Evolutionary conservation across 495 filamentous ascomycete species (phyloP).

Genomic region (Aspergillus bridgeri): DNA sequence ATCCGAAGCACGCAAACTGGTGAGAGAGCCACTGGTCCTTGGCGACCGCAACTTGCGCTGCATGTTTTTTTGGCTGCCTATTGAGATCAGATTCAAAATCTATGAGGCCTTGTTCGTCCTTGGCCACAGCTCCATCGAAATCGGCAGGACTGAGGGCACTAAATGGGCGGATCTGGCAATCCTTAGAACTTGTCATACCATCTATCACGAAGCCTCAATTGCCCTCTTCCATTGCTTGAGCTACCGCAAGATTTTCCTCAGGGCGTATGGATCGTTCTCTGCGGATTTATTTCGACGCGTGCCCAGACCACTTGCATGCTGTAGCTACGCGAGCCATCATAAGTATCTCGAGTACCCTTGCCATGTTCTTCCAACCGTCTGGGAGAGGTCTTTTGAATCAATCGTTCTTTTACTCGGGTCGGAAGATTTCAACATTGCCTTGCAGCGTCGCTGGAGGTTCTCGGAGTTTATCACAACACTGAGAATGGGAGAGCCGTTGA

Average conservation of each 20-base stretch:
- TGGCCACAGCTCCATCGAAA: constrained; percentile 10
- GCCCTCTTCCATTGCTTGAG: constrained; percentile 26
- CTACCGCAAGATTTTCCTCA: constrained; percentile 27
- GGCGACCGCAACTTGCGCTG: constrained; percentile 6
- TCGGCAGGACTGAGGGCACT: constrained; percentile 9
- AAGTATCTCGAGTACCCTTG: constrained; percentile 5
- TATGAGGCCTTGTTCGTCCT: constrained; percentile 12
- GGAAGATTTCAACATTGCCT: constrained; percentile 5
- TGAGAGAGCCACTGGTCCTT: neutral
- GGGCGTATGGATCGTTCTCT: constrained; percentile 16
- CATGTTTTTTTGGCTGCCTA: constrained; percentile 14
- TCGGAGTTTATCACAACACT: constrained; percentile 12
- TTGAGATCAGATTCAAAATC: constrained; percentile 13
- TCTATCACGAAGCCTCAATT: constrained; percentile 22
- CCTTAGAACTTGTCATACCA: constrained; percentile 14
- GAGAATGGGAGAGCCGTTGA: constrained; percentile 7
- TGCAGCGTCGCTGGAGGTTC: constrained; percentile 15
- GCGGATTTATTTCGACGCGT: constrained; percentile 10
- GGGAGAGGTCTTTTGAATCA: constrained; percentile 11
- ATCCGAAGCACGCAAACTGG: constrained; percentile 7
- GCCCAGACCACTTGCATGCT: constrained; percentile 10
- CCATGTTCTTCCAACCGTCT: constrained; percentile 2
- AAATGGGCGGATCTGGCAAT: constrained; percentile 8
- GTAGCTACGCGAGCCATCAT: neutral
- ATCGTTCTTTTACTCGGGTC: constrained; percentile 14